Evolutionary conservation across 169 alveolate genomes (phyloP).

Genomic region (Plasmodium blacklocki): DNA sequence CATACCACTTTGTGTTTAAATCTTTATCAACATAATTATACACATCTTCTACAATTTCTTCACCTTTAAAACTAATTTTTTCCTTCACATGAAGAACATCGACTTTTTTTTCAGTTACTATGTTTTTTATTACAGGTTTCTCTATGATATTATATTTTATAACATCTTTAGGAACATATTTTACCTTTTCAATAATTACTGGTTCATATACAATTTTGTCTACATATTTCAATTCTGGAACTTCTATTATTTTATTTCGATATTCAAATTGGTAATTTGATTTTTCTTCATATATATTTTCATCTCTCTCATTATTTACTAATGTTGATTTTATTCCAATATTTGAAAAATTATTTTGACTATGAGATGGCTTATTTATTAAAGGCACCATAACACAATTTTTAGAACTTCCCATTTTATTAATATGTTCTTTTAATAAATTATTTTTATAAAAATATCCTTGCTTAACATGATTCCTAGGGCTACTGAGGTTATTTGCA

Average conservation of each 20-base stretch:
- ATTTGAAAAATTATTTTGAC: too few species aligned
- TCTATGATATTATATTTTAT: constrained; percentile 79
- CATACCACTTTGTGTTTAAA: not conserved
- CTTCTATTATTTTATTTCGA: constrained; percentile 78
- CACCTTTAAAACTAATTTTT: constrained; percentile 75
- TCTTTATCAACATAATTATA: constrained; percentile 62
- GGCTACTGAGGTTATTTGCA: too few species aligned
- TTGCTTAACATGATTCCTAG: too few species aligned
- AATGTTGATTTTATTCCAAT: too few species aligned
- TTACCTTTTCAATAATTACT: constrained; percentile 74
- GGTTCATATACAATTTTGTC: constrained; percentile 80
- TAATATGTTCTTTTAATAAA: too few species aligned
- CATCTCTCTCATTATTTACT: constrained; percentile 63
- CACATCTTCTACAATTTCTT: constrained; percentile 79
- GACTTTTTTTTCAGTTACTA: constrained; percentile 59
- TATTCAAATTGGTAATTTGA: constrained; percentile 73
- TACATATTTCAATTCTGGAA: constrained; percentile 79
- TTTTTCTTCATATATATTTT: constrained; percentile 72
- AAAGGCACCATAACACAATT: too few species aligned
- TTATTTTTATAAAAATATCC: too few species aligned
- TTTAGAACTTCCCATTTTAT: too few species aligned
- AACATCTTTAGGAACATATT: constrained; percentile 81
- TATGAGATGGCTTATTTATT: too few species aligned
- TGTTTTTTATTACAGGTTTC: constrained; percentile 79
- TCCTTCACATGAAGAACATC: constrained; percentile 56